These are phyloP conservation scores for Crassisporium funariophilum DNA, from an alignment of 768 basidiomycete species.

Conservation along the genomic window DNA sequence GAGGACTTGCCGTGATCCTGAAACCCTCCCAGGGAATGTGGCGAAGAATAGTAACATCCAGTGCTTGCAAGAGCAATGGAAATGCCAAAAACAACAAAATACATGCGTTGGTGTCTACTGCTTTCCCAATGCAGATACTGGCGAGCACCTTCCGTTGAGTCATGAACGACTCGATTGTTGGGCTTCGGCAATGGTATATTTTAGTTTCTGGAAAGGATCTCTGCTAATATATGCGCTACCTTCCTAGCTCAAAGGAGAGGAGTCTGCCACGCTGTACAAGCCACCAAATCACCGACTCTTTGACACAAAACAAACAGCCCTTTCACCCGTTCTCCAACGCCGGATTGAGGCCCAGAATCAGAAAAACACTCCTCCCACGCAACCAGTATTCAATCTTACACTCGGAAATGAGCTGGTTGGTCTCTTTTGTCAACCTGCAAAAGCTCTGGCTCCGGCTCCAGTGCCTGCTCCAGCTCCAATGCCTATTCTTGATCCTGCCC, in stretches of 20 bases:
- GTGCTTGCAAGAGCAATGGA: neutral
- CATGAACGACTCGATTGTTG: slow-evolving; percentile 10
- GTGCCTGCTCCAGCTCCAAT: no score
- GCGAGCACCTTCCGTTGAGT: slow-evolving; percentile 14
- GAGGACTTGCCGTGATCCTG: neutral
- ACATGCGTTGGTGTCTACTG: neutral
- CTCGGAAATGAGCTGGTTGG: no score
- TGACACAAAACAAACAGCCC: neutral
- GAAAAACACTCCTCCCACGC: neutral
- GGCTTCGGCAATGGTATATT: slow-evolving; percentile 10
- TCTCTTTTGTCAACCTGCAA: no score
- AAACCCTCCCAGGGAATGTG: neutral
- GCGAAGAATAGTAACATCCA: neutral
- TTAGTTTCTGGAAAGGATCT: neutral
- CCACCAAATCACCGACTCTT: slow-evolving; percentile 1
- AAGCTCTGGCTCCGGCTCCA: no score
- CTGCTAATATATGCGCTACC: neutral
- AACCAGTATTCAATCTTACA: no score
- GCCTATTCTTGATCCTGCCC: neutral
- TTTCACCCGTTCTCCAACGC: slow-evolving; percentile 3
- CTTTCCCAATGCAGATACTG: neutral
- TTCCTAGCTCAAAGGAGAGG: neutral
- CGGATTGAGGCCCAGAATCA: neutral
- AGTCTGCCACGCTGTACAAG: neutral
- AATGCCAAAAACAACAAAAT: neutral